Evolutionary conservation across 257 asterid genomes (phyloP).

Genomic region (Cynanchum wilfordii): DNA sequence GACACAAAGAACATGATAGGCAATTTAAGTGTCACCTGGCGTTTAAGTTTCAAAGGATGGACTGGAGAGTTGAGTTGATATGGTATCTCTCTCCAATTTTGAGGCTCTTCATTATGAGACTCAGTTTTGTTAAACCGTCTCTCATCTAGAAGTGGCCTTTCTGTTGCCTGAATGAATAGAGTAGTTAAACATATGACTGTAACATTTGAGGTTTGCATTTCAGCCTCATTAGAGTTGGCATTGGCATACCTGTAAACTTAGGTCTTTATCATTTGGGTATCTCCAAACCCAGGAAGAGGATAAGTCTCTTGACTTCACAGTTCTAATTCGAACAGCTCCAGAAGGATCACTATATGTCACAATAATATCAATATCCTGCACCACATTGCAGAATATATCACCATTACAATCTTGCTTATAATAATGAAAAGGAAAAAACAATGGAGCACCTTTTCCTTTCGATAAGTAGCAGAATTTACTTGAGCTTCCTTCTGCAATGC

Average conservation of each 20-base stretch:
- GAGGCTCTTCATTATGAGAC: slow-evolving; percentile 25
- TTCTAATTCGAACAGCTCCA: slow-evolving; percentile 64
- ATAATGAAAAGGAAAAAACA: slow-evolving; percentile 11
- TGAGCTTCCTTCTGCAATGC: slow-evolving; percentile 52
- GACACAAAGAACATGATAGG: slow-evolving; percentile 11
- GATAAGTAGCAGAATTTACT: slow-evolving; percentile 34
- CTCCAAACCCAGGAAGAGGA: slow-evolving; percentile 94
- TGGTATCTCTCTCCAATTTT: slow-evolving; percentile 28
- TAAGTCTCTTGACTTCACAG: slow-evolving; percentile 61
- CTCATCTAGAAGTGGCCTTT: slow-evolving; percentile 30
- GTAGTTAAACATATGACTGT: background rate
- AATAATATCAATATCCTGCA: slow-evolving; percentile 82
- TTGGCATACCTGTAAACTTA: slow-evolving; percentile 38
- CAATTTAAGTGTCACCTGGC: slow-evolving; percentile 50
- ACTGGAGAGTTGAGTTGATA: slow-evolving; percentile 28
- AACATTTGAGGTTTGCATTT: slow-evolving; percentile 13
- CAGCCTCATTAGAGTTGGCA: background rate
- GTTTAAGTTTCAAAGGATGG: slow-evolving; percentile 78
- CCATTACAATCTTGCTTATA: background rate
- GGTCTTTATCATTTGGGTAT: slow-evolving; percentile 46
- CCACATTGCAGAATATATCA: slow-evolving; percentile 18
- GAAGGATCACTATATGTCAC: slow-evolving; percentile 73
- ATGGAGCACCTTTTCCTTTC: slow-evolving; percentile 55
- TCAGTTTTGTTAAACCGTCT: slow-evolving; percentile 23
- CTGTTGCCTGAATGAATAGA: slow-evolving; percentile 37